A percentile compares a stretch with the other conserved stretches of the same genome.
phyloP scores from a whole-genome alignment of 2,329 filamentous ascomycete genomes.

The Periconia sp. region DNA sequence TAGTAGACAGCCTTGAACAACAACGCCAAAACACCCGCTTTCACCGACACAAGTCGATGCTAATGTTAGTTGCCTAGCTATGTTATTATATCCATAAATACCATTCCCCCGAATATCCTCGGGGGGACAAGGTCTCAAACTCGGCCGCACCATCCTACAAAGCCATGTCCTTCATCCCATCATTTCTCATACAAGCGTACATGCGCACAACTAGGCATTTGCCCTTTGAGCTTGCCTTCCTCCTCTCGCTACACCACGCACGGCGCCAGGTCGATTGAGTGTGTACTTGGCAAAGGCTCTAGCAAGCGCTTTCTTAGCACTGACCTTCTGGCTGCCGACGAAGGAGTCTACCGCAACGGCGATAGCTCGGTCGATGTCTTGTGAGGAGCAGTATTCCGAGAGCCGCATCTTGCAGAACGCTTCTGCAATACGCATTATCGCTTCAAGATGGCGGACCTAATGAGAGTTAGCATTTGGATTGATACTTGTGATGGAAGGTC shows the following conservation, averaged over 20 bases:
- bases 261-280: conserved; percentile 52
- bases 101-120: no score
- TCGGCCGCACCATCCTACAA: neutral
- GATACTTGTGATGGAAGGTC: neutral
- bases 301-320: conserved; percentile 94
- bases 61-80: no score
- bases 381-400: conserved; percentile 89
- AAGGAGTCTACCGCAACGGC: conserved; percentile 96
- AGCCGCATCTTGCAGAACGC: conserved; percentile 97
- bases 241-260: conserved; percentile 32
- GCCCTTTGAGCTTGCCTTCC: conserved; percentile 36
- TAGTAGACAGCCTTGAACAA: no score
- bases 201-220: conserved; percentile 23
- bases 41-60: no score
- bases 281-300: conserved; percentile 95
- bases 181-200: conserved; percentile 1
- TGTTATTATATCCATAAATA: no score
- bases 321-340: conserved; percentile 94
- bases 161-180: conserved; percentile 5
- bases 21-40: no score
- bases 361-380: conserved; percentile 96
- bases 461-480: conserved; percentile 18
- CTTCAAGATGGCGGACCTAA: conserved; percentile 94
- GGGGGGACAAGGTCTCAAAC: neutral
- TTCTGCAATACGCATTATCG: conserved; percentile 94